These are phyloP conservation scores for Cinnamomum micranthum DNA, from an alignment of 164 flowering plant genomes.

Conservation along the genomic window DNA sequence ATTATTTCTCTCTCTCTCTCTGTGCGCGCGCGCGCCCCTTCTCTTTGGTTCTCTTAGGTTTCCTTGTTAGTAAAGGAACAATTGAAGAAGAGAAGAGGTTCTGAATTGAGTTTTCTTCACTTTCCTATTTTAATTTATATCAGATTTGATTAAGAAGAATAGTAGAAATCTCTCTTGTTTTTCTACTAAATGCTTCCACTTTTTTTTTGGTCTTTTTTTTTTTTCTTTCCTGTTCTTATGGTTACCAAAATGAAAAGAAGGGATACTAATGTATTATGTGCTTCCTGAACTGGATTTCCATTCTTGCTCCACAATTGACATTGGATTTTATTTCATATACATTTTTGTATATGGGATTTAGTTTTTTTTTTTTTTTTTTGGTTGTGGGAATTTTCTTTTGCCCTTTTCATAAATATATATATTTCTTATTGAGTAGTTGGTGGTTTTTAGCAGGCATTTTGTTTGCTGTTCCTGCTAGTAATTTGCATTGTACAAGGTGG, in stretches of 20 bases:
- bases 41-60: no score
- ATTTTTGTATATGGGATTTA: neutral
- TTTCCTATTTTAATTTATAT: neutral
- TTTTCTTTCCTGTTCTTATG: neutral
- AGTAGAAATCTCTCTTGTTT: neutral
- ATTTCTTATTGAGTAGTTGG: neutral
- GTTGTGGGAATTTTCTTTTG: neutral
- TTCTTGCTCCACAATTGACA: neutral
- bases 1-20: no score
- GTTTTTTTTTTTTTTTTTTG: conserved; percentile 6
- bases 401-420: neutral
- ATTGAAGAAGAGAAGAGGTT: neutral
- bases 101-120: neutral
- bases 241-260: neutral
- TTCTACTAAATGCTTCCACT: neutral
- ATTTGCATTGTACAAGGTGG: conserved; percentile 6
- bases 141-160: neutral
- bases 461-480: neutral
- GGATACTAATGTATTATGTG: neutral
- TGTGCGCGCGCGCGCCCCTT: no score
- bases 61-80: neutral
- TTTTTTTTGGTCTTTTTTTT: neutral
- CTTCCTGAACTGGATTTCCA: conserved; percentile 14
- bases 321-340: neutral
- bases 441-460: conserved; percentile 1